Base-by-base conservation (phyloP, 306 rosid genomes). In the Cicer judaicum region DNA sequence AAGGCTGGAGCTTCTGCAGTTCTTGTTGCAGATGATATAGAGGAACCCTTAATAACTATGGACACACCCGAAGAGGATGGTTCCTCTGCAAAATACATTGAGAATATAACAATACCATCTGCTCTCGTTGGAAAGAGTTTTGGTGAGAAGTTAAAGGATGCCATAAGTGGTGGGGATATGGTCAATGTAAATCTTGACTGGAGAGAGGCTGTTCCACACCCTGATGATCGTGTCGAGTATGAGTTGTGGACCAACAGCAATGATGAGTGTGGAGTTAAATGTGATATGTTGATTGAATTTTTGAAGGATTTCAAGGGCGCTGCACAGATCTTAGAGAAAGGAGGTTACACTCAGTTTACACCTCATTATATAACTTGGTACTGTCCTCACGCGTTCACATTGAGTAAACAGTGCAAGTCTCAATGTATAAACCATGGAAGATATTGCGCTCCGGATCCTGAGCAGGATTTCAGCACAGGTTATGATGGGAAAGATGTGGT, bases 301-400 rank as follows among this genome's bases (percentile, higher is more conserved):
- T 82, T 86, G 70, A 93, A 91, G 84, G 96, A 91, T 73, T 93
- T 91, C 71, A 93, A 92, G 89, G 97, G 98, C 64, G 97, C 98
- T 0, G 97, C 97, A 8, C 98, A 93, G 89, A 88, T 93, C 75
- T 91, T 93, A 13, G 98, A 93, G 82, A 93, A 91, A 82, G 98
- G 96, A 29, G 93, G 97, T 75, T 93, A 88, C 79, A 83, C 93
- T 67, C 98, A 86, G 53, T 93, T 93, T 79, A 93, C 97, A 43
- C 98, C 98, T 24, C 98, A 93, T 76, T 93, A 93, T 81, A 93
- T 93, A 60, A 93, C 98, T 70, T 93, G 98, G 98, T 93, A 93
- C 77, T 93, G 98, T 72, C 98, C 98, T 15, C 88, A 83, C 64
- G 97, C 98, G n/a, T 93, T 93, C 78, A 88, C 93, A 65, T 78